phyloP scores from a whole-genome alignment of 2,329 filamentous ascomycete species.

The Colletotrichum lupini region DNA sequence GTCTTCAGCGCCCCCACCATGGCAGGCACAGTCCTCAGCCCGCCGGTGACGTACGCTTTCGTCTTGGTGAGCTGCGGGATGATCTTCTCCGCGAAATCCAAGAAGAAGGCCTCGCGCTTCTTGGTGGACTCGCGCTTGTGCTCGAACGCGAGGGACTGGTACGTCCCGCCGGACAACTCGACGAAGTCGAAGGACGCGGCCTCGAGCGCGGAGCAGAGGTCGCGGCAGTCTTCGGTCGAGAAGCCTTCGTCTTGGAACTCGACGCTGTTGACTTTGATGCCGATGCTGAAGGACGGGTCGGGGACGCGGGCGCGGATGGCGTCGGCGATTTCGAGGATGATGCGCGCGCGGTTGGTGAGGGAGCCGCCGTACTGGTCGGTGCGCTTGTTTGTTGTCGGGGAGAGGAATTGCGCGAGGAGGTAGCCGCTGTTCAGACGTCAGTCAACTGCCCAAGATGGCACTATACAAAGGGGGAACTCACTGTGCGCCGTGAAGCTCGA shows the following conservation, averaged over 20 bases:
- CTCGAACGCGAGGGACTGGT: conserved; percentile 62
- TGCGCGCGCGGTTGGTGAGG: conserved; percentile 56
- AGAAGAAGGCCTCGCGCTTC: conserved; percentile 69
- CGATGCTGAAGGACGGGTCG: conserved; percentile 53
- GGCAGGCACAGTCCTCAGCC: conserved; percentile 63
- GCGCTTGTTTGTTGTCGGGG: conserved; percentile 53
- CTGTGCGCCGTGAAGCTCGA: conserved; percentile 60
- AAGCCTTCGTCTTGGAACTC: conserved; percentile 66
- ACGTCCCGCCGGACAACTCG: conserved; percentile 70
- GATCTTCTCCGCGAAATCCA: conserved; percentile 68
- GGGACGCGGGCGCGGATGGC: conserved; percentile 47
- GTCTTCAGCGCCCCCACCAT: conserved; percentile 68
- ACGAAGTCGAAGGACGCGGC: conserved; percentile 65
- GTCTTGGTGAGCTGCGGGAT: conserved; percentile 58
- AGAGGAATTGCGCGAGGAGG: conserved; percentile 57
- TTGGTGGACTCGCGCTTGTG: conserved; percentile 65
- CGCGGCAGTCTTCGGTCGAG: conserved; percentile 59
- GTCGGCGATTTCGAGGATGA: conserved; percentile 58
- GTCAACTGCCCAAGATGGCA: background rate
- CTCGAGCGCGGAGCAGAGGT: conserved; percentile 60
- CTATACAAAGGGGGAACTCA: background rate
- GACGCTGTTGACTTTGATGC: conserved; percentile 70
- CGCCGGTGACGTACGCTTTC: conserved; percentile 69
- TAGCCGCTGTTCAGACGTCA: conserved; percentile 54
- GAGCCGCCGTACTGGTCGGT: conserved; percentile 59